Base-by-base conservation (phyloP, 495 filamentous ascomycete species). In the Aspergillus bertholletiae region DNA sequence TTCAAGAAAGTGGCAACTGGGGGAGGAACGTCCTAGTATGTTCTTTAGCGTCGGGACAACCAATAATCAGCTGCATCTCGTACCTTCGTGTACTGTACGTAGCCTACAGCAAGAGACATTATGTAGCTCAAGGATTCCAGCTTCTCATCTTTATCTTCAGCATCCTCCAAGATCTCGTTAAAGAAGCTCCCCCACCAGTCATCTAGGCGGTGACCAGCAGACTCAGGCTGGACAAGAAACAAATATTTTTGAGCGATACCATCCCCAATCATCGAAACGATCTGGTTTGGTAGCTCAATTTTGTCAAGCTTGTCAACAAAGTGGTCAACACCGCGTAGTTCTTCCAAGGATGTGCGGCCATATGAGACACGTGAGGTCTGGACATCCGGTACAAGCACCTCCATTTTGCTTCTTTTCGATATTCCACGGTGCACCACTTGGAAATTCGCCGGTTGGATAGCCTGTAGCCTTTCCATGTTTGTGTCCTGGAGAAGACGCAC, bases 211-310 rank as follows among this genome's bases (percentile, higher is more conserved):
- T 74, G 70, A 41, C 76, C 65, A 15, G 74, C 79, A 51, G 73
- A 69, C 35, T 82, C 79, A 1, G 84, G 80, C 26, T 87, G 83
- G 23, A 78, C 81, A 20, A 95, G 68, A 17, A 78, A 73, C 20
- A 94, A 59, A 44, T 89, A 82, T 58, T 91, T 92, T 60, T 92
- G 91, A 15, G 92, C 80, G 45, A 96, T 76, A 6, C 82, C 83
- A 66, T 96, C 88, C 4, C 80, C 82, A 17, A 96, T 69, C 9
- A 83, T 82, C 7, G 92, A 89, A 22, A 89, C 84, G 2, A 94
- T 75, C 66, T 95, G 90, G 51, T 86, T 90, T 5, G 90, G 90
- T 32, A 90, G 69, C 61, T 93, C 88, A 30, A 96, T 85, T 57
- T 79, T 85, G 54, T 96, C 90, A 7, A 96, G 66, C 43, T 83